Base-by-base conservation (phyloP, 2,329 filamentous ascomycete genomes). In the Fusarium sororula region DNA sequence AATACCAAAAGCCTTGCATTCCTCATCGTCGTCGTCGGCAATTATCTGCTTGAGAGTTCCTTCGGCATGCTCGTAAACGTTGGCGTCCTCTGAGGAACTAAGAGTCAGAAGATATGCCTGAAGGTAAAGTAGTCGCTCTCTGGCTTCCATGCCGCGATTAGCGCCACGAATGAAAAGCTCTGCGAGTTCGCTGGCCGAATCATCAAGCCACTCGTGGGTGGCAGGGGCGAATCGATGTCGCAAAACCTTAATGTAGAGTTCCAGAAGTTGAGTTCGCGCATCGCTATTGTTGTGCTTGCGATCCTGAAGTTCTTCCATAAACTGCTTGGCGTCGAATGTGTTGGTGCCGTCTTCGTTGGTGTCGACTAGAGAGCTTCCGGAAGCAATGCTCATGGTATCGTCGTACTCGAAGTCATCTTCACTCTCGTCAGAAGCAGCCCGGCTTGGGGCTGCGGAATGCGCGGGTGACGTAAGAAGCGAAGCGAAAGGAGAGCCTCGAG, bases 211-310 rank as follows among this genome's bases (percentile, higher is more conserved):
- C 35, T 79, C 75, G 32, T 83, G 80, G 12, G 81, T 81, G 15
- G 82, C 76, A 18, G 76, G 66, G 3, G 73, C 73, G 70, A 83
- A 84, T 7, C 76, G 79, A 50, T 68, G 79, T 47, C 92, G 93
- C 58, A 95, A 81, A 26, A 93, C 86, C 60, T 78, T 80, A 66
- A 83, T 75, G 54, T 80, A 84, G 28, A 77, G 67, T 10, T 80
- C 78, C 14, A 84, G 63, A 17, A 81, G 76, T 28, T 82, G 78
- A 77, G 94, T 92, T 59, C 94, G 90, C 28, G 90, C 90, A 71
- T 93, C 89, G 30, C 88, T 89, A 74, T 91, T 94, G 82, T 92
- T 94, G 74, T 92, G 90, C 86, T 97, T 97, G 77, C 93, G 91
- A 70, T 89, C 87, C 62, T 92, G 86, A 35, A 97, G 89, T 75